Base-by-base conservation (phyloP, 495 filamentous ascomycete species). In the Hapsidospora chrysogenum region DNA sequence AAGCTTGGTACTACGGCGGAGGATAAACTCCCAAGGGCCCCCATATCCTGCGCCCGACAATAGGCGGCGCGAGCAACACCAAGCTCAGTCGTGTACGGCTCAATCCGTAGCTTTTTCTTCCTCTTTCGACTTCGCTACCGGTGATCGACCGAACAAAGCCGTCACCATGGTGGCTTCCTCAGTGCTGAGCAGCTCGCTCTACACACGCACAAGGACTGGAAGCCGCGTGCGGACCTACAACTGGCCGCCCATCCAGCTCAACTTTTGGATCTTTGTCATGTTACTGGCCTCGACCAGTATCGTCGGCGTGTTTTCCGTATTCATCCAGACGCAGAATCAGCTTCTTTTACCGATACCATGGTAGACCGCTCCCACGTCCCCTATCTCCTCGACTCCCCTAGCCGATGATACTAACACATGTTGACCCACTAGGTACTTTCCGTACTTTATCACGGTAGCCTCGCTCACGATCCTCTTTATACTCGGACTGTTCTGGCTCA, bases 191-290 rank as follows among this genome's bases (percentile, higher is more conserved):
- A 51, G 50, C 36, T 55, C 44, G 29, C 57, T 58, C 43, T 61
- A 60, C 44, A 52, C 54, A 36, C 62, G 56, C 40, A 51, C 52
- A 33, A 38, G 47, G 37, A 40, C 63, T 29, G 43, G 58, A 28
- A 36, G 20, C 4, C 60, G 61, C 22, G 63, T 74, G 21, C 72
- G 79, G 41, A 72, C 70, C 41, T 95, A 94, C 66, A 77, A 78
- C 66, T 99, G 89, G 89, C 92, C 92, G 2, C 83, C 92, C 47
- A 58, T 80, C 37, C 83, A 92, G 52, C 70, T 99, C 36, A 92
- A 92, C 52, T 58, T 95, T 44, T 93, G 92, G 81, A 76, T 92
- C 43, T 65, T 96, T 42, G 66, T 92, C 44, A 85, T 95, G 61
- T 64, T 96, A 1, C 71, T 78, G 1, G 74, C 79, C 4, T 76